A percentile compares a stretch with the other conserved stretches of the same genome.
phyloP scores from a whole-genome alignment of 2,329 filamentous ascomycete species.

The Aspergillus sp. region DNA sequence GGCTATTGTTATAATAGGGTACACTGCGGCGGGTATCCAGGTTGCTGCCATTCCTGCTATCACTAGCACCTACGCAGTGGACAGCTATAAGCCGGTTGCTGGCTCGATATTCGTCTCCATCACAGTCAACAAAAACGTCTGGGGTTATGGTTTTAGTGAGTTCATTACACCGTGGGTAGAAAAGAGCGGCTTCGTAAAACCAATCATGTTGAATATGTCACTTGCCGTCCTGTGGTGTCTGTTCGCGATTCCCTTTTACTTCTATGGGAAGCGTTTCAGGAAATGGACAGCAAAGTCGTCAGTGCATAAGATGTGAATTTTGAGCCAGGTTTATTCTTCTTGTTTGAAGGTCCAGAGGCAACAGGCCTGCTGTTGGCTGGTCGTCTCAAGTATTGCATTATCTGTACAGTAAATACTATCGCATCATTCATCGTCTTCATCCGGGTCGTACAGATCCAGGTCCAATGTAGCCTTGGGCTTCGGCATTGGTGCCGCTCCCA shows the following conservation, averaged over 20 bases:
- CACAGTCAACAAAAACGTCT: slow-evolving; percentile 66
- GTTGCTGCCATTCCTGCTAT: slow-evolving; percentile 64
- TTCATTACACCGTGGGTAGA: slow-evolving; percentile 58
- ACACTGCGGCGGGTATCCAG: slow-evolving; percentile 58
- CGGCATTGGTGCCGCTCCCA: slow-evolving; percentile 23
- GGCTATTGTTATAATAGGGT: slow-evolving; percentile 59
- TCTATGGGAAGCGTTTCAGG: slow-evolving; percentile 60
- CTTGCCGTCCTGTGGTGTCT: slow-evolving; percentile 57
- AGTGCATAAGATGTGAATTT: slow-evolving; percentile 55
- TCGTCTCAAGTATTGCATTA: not conserved
- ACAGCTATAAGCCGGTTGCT: slow-evolving; percentile 65
- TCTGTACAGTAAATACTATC: not conserved
- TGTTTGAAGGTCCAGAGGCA: not conserved
- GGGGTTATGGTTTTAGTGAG: slow-evolving; percentile 62
- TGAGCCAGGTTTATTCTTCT: not conserved
- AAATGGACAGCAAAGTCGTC: slow-evolving; percentile 57
- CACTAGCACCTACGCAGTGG: slow-evolving; percentile 60
- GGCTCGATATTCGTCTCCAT: slow-evolving; percentile 62
- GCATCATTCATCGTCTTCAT: slow-evolving; percentile 46
- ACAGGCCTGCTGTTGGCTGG: not conserved
- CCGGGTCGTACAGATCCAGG: slow-evolving; percentile 49
- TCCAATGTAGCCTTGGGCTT: slow-evolving; percentile 46
- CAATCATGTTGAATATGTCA: slow-evolving; percentile 62
- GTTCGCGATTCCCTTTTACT: slow-evolving; percentile 59
- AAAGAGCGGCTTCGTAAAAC: slow-evolving; percentile 54